Evolutionary conservation across 2,329 filamentous ascomycete genomes (phyloP), one percentile per base, ranked within the genome.

Genomic region (Fusarium transvaalense): DNA sequence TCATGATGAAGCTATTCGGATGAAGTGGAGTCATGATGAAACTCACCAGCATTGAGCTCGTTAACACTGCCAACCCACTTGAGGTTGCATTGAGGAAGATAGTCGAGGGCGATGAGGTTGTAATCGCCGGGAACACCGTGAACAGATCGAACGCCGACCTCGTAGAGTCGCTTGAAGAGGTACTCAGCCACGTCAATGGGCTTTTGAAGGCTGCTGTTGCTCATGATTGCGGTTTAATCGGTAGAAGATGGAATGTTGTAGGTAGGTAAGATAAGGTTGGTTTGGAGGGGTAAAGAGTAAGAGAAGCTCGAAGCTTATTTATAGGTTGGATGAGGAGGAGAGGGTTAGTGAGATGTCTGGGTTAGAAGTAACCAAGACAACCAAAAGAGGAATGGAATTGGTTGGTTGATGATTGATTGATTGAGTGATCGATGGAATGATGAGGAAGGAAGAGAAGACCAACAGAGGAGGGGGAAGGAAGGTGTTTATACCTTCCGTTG

Each of bases 81-180:
- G 37, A 92, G 78, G 8, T 83, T 86, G 47, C 82, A 81, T 35
- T 85, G 82, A 25, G 85, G 82, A 42, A 92, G 79, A 76, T 90
- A 91, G 77, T 92, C 91, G 25, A 92, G 83, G 10, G 89, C 84
- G 17, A 87, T 83, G 48, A 93, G 83, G 76, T 93, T 93, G 80
- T 91, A 93, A 78, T 93, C 91, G 19, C 89, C 89, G 5, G 90
- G 89, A n/a, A 92, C 79, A 45, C 90, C 90, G 71, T 91, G 89
- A 56, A 92, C 81, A 13, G 88, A 90, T 54, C 85, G 82, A 32
- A 91, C 84, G 31, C 89, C 89, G 35, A 91, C 78, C 75, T 92
- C 85, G 67, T 86, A 81, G 15, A 92, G 82, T 56, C 90, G 83
- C 45, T 81, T 85, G 76, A 91, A 91, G 73, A 92, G 84, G 72